Evolutionary conservation across 768 basidiomycete genomes (phyloP).

Genomic region (Trametopsis cervina): DNA sequence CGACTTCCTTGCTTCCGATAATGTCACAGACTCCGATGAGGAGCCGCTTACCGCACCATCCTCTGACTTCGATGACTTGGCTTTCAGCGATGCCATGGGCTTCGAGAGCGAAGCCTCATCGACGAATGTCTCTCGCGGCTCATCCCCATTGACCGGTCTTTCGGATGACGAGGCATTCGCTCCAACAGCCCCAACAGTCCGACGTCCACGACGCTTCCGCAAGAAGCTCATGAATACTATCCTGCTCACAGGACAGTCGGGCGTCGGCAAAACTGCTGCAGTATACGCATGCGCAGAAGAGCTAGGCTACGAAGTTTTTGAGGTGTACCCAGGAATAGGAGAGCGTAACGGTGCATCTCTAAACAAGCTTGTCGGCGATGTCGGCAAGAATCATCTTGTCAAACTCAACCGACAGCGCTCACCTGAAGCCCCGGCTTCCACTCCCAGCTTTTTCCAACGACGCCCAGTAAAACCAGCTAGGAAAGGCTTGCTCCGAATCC

Average conservation of each 20-base stretch:
- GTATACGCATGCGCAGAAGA: constrained; percentile 94
- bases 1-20: constrained; percentile 19
- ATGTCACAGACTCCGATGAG: constrained; percentile 4
- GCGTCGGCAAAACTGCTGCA: constrained; percentile 86
- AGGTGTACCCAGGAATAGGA: constrained; percentile 95
- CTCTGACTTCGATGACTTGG: constrained; percentile 12
- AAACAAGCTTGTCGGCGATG: constrained; percentile 80
- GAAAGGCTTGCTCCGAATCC: too few species aligned
- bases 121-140: constrained; percentile 5
- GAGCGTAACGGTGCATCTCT: constrained; percentile 76
- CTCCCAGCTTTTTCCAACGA: too few species aligned
- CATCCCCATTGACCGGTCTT: neutral
- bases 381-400: constrained; percentile 77
- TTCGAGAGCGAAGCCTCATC: constrained; percentile 7
- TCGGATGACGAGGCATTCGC: constrained; percentile 8
- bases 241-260: constrained; percentile 74
- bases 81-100: too few species aligned
- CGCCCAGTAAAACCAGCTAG: too few species aligned
- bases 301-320: constrained; percentile 93
- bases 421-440: too few species aligned
- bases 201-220: too few species aligned
- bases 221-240: constrained; percentile 77
- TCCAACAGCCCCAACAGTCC: too few species aligned
- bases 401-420: constrained; percentile 16
- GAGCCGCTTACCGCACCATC: neutral